Percentiles rank a stretch among this genome's conserved stretches.
phyloP scores from a whole-genome alignment of 306 rosid species.

The Hippophae tibetana region DNA sequence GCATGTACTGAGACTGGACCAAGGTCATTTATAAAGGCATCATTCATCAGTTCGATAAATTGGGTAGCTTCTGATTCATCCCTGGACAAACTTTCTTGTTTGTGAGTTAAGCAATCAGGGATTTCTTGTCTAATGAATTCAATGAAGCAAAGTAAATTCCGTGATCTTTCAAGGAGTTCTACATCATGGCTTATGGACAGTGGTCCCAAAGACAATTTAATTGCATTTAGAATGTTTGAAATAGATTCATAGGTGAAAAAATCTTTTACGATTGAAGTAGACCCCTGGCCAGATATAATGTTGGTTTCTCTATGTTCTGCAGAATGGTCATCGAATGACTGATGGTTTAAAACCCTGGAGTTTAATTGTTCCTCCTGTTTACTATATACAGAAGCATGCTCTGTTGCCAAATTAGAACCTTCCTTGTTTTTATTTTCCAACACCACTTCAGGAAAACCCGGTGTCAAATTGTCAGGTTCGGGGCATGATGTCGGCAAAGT shows the following conservation, averaged over 20 bases:
- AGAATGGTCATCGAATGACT: slow-evolving; percentile 31
- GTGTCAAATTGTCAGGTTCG: slow-evolving; percentile 24
- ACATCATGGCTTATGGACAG: slow-evolving; percentile 57
- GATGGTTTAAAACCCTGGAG: slow-evolving; percentile 38
- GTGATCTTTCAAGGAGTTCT: slow-evolving; percentile 76
- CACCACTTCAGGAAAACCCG: slow-evolving; percentile 20
- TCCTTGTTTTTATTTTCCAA: slow-evolving; percentile 22
- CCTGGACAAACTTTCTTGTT: slow-evolving; percentile 23
- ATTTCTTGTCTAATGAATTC: slow-evolving; percentile 47
- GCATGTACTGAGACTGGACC: slow-evolving; percentile 73
- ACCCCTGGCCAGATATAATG: slow-evolving; percentile 23
- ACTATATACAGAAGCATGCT: slow-evolving; percentile 18
- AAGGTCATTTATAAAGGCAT: slow-evolving; percentile 49
- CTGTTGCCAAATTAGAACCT: slow-evolving; percentile 28
- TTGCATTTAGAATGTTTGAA: slow-evolving; percentile 36
- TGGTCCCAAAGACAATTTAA: slow-evolving; percentile 49
- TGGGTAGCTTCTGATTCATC: slow-evolving; percentile 35
- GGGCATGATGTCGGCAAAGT: slow-evolving; percentile 15
- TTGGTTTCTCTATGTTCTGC: slow-evolving; percentile 21
- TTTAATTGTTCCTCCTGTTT: slow-evolving; percentile 46
- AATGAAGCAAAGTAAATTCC: slow-evolving; percentile 50
- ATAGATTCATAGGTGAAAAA: slow-evolving; percentile 37
- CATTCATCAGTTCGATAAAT: slow-evolving; percentile 38
- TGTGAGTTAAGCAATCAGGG: slow-evolving; percentile 23
- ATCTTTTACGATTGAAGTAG: slow-evolving; percentile 20